phyloP scores from a whole-genome alignment of 2,329 filamentous ascomycete genomes.

The Pleurostoma richardsiae region DNA sequence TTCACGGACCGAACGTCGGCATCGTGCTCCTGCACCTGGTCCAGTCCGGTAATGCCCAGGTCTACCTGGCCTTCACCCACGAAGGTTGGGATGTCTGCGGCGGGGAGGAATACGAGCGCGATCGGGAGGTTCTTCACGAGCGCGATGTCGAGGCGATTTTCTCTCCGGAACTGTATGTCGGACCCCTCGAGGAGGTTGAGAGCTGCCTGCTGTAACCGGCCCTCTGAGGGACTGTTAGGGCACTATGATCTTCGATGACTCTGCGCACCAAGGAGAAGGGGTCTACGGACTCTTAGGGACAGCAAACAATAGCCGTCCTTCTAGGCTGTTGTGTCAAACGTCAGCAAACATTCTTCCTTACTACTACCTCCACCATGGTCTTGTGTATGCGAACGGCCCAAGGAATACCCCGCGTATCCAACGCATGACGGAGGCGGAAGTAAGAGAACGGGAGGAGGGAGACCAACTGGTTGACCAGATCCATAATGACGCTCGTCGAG shows the following conservation, averaged over 20 bases:
- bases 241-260: neutral
- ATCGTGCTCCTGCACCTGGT: slow-evolving; percentile 90
- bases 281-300: slow-evolving; percentile 87
- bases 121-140: slow-evolving; percentile 96
- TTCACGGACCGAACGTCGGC: slow-evolving; percentile 49
- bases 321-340: slow-evolving; percentile 56
- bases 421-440: no score
- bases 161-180: slow-evolving; percentile 94
- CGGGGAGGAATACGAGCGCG: slow-evolving; percentile 93
- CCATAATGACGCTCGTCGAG: slow-evolving; percentile 27
- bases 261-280: slow-evolving; percentile 1
- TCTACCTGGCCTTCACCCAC: slow-evolving; percentile 92
- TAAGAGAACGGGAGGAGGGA: slow-evolving; percentile 2
- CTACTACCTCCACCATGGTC: no score
- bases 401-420: no score
- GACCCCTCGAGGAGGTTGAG: slow-evolving; percentile 89
- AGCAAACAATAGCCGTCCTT: slow-evolving; percentile 89
- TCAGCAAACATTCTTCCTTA: slow-evolving; percentile 22
- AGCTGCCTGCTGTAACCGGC: slow-evolving; percentile 80
- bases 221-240: slow-evolving; percentile 55
- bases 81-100: slow-evolving; percentile 95
- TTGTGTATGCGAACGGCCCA: no score
- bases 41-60: slow-evolving; percentile 88
- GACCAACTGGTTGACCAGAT: slow-evolving; percentile 50
- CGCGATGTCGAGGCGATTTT: slow-evolving; percentile 93